Conservation (phyloP, 2,329 filamentous ascomycete species). For the Aspergillus transmontanensis region DNA sequence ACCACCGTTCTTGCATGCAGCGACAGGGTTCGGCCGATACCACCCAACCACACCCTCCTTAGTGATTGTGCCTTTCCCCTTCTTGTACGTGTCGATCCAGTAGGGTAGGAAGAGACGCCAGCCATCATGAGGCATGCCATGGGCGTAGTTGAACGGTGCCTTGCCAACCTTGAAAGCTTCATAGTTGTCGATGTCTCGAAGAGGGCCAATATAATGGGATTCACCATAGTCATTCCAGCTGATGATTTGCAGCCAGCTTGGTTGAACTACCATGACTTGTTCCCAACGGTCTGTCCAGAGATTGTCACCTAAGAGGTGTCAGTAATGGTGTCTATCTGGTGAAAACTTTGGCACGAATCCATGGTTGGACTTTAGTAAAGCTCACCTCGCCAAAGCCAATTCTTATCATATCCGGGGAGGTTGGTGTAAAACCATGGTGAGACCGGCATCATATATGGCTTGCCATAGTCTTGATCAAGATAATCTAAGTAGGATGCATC, state of each 20-base stretch:
- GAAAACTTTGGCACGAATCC: not conserved
- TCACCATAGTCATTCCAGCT: constrained; percentile 58
- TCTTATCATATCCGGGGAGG: constrained; percentile 52
- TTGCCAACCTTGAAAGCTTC: constrained; percentile 10
- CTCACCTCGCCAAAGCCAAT: constrained; percentile 53
- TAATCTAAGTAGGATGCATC: constrained; percentile 42
- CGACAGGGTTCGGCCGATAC: constrained; percentile 21
- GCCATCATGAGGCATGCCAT: constrained; percentile 27
- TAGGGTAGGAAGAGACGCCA: constrained; percentile 34
- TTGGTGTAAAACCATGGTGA: constrained; percentile 57
- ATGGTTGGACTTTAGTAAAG: constrained; percentile 11
- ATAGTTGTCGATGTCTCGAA: constrained; percentile 20
- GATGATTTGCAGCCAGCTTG: constrained; percentile 52
- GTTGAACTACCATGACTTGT: constrained; percentile 45
- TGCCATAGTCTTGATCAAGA: constrained; percentile 28
- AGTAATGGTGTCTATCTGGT: not conserved
- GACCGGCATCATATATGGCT: constrained; percentile 53
- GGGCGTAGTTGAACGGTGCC: constrained; percentile 41
- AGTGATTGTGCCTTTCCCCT: constrained; percentile 24
- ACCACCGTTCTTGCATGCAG: constrained; percentile 20
- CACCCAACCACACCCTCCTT: constrained; percentile 23
- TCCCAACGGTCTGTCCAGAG: constrained; percentile 48
- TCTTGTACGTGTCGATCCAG: constrained; percentile 37
- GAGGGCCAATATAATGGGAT: constrained; percentile 57
- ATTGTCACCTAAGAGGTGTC: not conserved